Evolutionary conservation across 352 stramenopile species (phyloP), one percentile per base, ranked within the genome.

Genomic region (Pelagophyceae sp.): DNA sequence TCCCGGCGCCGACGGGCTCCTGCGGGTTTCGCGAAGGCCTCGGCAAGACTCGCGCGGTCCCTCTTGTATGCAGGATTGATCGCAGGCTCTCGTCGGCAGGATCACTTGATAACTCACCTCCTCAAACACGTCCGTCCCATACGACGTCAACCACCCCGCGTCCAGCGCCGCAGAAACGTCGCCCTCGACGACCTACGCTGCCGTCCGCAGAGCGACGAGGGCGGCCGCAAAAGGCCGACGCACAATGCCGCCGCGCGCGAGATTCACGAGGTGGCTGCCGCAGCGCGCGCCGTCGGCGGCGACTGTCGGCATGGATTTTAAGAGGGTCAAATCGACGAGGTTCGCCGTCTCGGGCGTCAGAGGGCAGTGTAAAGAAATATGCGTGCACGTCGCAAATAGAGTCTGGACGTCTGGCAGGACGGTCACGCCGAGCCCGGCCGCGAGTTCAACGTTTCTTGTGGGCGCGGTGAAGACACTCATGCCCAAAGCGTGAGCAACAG

Each of bases 311-410:
- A 74, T 74, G 19, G 86, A 82, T 71, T 93, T 93, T 80, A 88
- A 92, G 19, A 87, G 83, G 72, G 89, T 82, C 5, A 77, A 82
- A 79, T 88, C 92, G 45, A 96, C 85, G 67, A 96, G 83, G 60
- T 93, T 82, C 76, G 91, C 90, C 17, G 91, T 96, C 76, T 90
- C 90, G 38, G 88, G 83, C 75, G 91, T 94, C 32, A 94, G 85
- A 40, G 90, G 89, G 67, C 92, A 87, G 80, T 95, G 90, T 15
- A 96, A 84, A 51, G 88, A 91, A 83, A 96, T 92, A 83, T 92
- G 94, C 86, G 95, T 90, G 76, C 87, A 92, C 50, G 85, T 84
- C 31, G 84, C 85, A 72, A 91, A 93, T 67, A 96, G 82, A 75
- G 93, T 88, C 35, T 85, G 69, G 19, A 93, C 80, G 19, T 93